A percentile compares a stretch with the other conserved stretches of the same genome.
Conservation (phyloP, 768 basidiomycete species). For the Rhodotorula toruloides region DNA sequence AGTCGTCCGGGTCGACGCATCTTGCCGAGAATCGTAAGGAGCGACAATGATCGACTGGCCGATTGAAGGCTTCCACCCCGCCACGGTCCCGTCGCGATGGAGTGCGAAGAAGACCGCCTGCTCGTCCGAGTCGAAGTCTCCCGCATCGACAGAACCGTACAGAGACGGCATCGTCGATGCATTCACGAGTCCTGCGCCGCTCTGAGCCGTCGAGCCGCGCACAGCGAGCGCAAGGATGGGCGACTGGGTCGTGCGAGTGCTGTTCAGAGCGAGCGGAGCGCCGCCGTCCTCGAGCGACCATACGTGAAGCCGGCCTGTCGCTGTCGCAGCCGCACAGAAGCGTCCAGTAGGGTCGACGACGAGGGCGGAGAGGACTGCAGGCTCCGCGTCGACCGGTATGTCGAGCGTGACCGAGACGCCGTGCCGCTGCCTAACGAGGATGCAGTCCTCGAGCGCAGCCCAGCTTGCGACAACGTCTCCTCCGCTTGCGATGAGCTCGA, state of each 20-base stretch:
- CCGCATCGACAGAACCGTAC: too few relatives aligned
- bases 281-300: slow-evolving; percentile 53
- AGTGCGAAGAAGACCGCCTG: slow-evolving; percentile 45
- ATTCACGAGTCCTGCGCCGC: too few relatives aligned
- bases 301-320: slow-evolving; percentile 59
- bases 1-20: too few relatives aligned
- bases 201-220: too few relatives aligned
- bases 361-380: slow-evolving; percentile 55
- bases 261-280: slow-evolving; percentile 16
- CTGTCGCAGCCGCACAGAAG: slow-evolving; percentile 67
- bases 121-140: background rate
- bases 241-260: background rate
- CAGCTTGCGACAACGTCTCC: slow-evolving; percentile 61
- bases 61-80: slow-evolving; percentile 54
- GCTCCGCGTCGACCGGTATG: slow-evolving; percentile 52
- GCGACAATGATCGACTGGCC: background rate
- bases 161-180: too few relatives aligned
- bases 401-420: slow-evolving; percentile 55
- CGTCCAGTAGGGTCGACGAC: slow-evolving; percentile 60
- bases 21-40: too few relatives aligned
- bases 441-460: slow-evolving; percentile 60
- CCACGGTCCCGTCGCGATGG: slow-evolving; percentile 60
- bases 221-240: too few relatives aligned
- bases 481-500: slow-evolving; percentile 71
- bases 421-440: slow-evolving; percentile 59